Conservation (phyloP, 352 stramenopile species). For the Phytophthora kernoviae region DNA sequence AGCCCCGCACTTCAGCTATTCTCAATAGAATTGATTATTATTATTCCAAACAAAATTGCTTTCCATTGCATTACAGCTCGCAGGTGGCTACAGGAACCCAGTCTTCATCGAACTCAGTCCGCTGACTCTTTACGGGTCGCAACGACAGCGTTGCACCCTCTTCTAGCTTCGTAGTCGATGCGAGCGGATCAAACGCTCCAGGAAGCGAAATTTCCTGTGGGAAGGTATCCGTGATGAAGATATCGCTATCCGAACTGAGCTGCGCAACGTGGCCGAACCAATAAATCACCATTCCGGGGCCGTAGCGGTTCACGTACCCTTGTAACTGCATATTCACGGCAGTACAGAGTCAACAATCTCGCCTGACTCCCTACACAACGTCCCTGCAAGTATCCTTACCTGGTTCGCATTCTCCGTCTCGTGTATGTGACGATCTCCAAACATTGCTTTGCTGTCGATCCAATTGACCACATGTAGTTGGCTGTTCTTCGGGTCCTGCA, state of each 20-base stretch:
- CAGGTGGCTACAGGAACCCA: conserved; percentile 46
- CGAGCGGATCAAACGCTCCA: conserved; percentile 51
- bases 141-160: conserved; percentile 29
- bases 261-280: conserved; percentile 80
- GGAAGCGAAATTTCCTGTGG: conserved; percentile 58
- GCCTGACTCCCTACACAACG: background rate
- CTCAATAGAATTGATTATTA: conserved; percentile 31
- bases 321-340: conserved; percentile 38
- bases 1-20: conserved; percentile 17
- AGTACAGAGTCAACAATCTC: conserved; percentile 4
- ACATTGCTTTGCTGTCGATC: conserved; percentile 93
- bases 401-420: conserved; percentile 76
- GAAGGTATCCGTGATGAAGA: conserved; percentile 70
- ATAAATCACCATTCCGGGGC: conserved; percentile 89
- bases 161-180: conserved; percentile 11
- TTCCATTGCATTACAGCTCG: conserved; percentile 37
- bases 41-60: conserved; percentile 1
- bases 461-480: conserved; percentile 78
- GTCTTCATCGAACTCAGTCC: conserved; percentile 46
- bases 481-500: conserved; percentile 46
- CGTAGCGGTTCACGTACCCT: conserved; percentile 85
- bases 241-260: conserved; percentile 57
- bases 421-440: conserved; percentile 79
- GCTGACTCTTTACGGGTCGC: conserved; percentile 14
- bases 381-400: conserved; percentile 14